Evolutionary conservation across 192 early-diverging fungal genomes (phyloP).

Genomic region (Obelidium mucronatum): DNA sequence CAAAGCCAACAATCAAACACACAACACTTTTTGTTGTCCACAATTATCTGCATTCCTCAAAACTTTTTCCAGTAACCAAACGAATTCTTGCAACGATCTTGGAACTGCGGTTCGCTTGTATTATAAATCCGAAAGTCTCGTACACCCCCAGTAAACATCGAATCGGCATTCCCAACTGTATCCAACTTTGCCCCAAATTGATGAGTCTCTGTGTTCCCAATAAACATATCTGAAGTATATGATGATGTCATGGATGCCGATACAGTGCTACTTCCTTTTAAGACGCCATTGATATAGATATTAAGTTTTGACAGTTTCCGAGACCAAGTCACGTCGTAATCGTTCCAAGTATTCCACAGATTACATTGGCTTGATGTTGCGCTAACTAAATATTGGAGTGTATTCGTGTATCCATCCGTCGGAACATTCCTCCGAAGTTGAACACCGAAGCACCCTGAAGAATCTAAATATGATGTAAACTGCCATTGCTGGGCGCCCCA

Average conservation of each 20-base stretch:
- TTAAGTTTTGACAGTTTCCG: background rate
- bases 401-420: too few relatives aligned
- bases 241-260: too few relatives aligned
- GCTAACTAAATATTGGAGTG: background rate
- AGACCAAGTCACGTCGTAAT: background rate
- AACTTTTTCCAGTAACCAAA: too few relatives aligned
- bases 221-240: background rate
- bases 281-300: background rate
- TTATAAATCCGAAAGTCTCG: background rate
- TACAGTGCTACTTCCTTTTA: background rate
- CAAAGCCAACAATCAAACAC: background rate
- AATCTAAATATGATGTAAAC: background rate
- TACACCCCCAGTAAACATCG: background rate
- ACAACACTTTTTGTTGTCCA: background rate
- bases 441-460: background rate
- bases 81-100: background rate
- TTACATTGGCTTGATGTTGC: background rate
- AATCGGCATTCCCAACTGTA: background rate
- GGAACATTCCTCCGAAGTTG: background rate
- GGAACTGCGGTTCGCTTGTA: background rate
- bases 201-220: background rate
- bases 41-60: background rate
- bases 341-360: background rate
- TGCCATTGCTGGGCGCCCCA: background rate
- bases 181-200: background rate